Conservation (phyloP, 495 filamentous ascomycete species). For the Penicillium fimorum region DNA sequence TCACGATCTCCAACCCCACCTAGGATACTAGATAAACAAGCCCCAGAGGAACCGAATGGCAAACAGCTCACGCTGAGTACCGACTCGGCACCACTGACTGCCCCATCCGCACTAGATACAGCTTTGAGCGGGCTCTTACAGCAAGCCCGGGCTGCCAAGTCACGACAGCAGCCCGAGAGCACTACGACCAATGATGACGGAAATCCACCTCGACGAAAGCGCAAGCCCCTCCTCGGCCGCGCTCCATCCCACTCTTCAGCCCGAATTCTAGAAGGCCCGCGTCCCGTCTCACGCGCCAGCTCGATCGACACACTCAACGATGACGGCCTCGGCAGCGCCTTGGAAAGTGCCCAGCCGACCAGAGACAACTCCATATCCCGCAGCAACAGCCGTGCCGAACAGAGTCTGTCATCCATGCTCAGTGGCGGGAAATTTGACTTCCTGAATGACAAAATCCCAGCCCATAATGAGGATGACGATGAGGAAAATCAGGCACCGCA, state of each 20-base stretch:
- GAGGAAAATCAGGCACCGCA: conserved; percentile 39
- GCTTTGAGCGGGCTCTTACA: conserved; percentile 42
- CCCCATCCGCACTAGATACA: conserved; percentile 35
- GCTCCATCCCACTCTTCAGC: conserved; percentile 43
- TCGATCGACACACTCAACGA: conserved; percentile 57
- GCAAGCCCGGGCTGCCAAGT: conserved; percentile 42
- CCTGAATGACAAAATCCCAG: conserved; percentile 20
- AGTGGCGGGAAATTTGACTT: conserved; percentile 38
- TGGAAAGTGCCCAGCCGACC: conserved; percentile 36
- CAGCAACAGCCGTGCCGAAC: conserved; percentile 25
- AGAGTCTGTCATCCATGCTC: conserved; percentile 35
- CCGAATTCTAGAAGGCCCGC: conserved; percentile 22
- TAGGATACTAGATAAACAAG: conserved; percentile 11
- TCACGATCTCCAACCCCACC: conserved; percentile 30
- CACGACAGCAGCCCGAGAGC: conserved; percentile 22
- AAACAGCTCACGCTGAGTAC: conserved; percentile 21
- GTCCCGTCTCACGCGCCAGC: conserved; percentile 45
- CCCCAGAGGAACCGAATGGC: conserved; percentile 5
- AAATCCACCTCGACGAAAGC: conserved; percentile 23
- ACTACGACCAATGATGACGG: conserved; percentile 18
- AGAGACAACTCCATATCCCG: conserved; percentile 32
- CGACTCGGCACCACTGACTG: conserved; percentile 16
- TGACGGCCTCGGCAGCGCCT: conserved; percentile 48
- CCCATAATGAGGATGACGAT: conserved; percentile 29
- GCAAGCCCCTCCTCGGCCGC: conserved; percentile 50